A percentile compares a stretch with the other conserved stretches of the same genome.
phyloP scores from a whole-genome alignment of 306 rosid genomes.

The Acacia acuminata region DNA sequence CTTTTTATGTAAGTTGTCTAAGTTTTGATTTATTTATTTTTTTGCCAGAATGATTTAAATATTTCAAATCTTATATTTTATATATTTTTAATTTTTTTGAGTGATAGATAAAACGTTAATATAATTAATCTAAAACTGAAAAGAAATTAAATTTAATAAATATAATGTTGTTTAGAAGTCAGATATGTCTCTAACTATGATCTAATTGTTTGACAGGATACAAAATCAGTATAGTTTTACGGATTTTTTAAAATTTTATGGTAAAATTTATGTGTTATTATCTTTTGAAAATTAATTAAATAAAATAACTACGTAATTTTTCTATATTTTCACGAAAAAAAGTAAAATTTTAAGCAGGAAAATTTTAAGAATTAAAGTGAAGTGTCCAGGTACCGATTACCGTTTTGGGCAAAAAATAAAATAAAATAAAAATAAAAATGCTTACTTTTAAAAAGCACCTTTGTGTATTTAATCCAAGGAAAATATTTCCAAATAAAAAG shows the following conservation, averaged over 20 bases:
- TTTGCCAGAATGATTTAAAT: too few species aligned
- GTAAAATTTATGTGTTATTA: neutral
- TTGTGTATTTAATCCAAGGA: neutral
- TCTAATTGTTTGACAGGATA: neutral
- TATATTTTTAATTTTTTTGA: neutral
- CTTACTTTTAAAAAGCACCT: neutral
- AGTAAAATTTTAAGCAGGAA: neutral
- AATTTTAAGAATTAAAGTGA: neutral
- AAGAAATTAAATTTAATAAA: too few species aligned
- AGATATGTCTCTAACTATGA: neutral
- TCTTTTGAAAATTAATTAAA: neutral
- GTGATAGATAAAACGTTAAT: neutral
- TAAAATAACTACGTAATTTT: neutral
- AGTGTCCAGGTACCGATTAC: neutral
- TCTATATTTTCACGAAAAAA: neutral
- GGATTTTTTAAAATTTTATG: too few species aligned
- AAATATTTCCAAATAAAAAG: neutral
- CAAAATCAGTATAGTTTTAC: neutral
- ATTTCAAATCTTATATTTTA: too few species aligned
- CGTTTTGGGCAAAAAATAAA: too few species aligned
- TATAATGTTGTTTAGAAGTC: neutral
- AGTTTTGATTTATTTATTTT: neutral
- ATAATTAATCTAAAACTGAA: too few species aligned
- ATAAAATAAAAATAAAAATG: neutral
- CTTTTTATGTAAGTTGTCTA: neutral